phyloP scores from a whole-genome alignment of 768 basidiomycete species.

The Trametes elegans region DNA sequence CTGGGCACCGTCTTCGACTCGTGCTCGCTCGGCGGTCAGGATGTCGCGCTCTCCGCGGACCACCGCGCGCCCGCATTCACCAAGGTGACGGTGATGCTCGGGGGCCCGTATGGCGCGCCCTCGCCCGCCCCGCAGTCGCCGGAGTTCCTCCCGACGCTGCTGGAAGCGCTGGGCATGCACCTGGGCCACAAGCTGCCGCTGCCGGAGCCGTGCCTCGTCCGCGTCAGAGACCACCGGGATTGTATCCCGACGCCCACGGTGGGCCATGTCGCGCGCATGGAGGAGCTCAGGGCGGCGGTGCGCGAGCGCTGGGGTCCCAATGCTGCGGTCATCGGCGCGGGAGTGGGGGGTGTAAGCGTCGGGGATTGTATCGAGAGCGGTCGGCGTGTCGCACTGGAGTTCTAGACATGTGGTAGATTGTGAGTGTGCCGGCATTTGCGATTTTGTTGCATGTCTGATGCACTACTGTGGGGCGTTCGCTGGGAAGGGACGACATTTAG shows the following conservation, averaged over 20 bases:
- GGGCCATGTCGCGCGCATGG: conserved; percentile 72
- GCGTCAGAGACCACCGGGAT: conserved; percentile 49
- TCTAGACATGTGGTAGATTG: neutral
- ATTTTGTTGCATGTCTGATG: neutral
- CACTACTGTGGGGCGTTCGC: neutral
- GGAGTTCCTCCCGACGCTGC: conserved; percentile 27
- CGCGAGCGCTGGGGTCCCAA: conserved; percentile 39
- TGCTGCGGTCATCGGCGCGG: conserved; percentile 76
- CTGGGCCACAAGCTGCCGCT: conserved; percentile 23
- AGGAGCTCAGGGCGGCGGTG: conserved; percentile 49
- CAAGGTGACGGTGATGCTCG: conserved; percentile 89
- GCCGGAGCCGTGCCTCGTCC: conserved; percentile 56
- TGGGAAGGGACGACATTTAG: too few species aligned
- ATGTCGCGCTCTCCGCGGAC: conserved; percentile 28
- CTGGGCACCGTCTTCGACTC: conserved; percentile 93
- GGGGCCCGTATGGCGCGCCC: conserved; percentile 59
- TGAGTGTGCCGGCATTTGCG: neutral
- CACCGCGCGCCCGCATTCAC: conserved; percentile 40
- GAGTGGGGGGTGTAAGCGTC: conserved; percentile 83
- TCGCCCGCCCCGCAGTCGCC: conserved; percentile 42
- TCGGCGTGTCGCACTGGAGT: conserved; percentile 39
- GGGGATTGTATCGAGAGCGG: conserved; percentile 83
- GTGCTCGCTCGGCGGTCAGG: conserved; percentile 64
- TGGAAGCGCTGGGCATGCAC: conserved; percentile 28
- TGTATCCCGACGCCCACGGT: conserved; percentile 81